Evolutionary conservation across 306 rosid species (phyloP).

Genomic region (Senna tora): DNA sequence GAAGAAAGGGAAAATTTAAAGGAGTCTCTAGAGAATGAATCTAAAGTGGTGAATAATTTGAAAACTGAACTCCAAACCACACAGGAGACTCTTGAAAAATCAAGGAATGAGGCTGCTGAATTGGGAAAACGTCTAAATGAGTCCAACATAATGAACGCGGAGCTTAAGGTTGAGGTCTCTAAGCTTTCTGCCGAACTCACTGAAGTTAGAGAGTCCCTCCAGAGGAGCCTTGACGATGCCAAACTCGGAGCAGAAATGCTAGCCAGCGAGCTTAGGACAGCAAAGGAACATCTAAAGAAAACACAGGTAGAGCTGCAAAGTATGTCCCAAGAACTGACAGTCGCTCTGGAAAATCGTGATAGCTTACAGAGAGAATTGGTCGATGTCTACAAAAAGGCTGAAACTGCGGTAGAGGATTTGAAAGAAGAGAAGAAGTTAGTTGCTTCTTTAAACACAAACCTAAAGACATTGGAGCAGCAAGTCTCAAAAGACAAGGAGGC

Average conservation of each 20-base stretch:
- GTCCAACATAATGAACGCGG: constrained; percentile 47
- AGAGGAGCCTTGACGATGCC: constrained; percentile 59
- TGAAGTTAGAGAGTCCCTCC: constrained; percentile 61
- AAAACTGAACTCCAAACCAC: constrained; percentile 54
- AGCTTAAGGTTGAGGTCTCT: constrained; percentile 61
- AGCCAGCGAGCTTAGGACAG: constrained; percentile 55
- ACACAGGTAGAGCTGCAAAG: constrained; percentile 56
- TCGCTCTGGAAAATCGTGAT: constrained; percentile 53
- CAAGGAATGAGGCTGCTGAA: constrained; percentile 59
- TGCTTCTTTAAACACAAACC: constrained; percentile 58
- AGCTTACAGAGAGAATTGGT: constrained; percentile 67
- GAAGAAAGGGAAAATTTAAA: constrained; percentile 59
- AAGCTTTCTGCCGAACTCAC: constrained; percentile 61
- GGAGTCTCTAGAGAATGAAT: constrained; percentile 55
- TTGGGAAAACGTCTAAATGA: constrained; percentile 51
- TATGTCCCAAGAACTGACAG: constrained; percentile 50
- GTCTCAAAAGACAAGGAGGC: constrained; percentile 59
- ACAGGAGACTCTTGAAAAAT: constrained; percentile 62
- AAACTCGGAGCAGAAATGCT: constrained; percentile 50
- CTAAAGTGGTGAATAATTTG: constrained; percentile 51
- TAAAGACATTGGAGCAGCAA: constrained; percentile 67
- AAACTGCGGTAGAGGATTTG: constrained; percentile 55
- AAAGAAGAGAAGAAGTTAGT: constrained; percentile 62
- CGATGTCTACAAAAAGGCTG: constrained; percentile 66
- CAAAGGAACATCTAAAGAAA: constrained; percentile 57